Base-by-base conservation (phyloP, 116 monocot genomes). In the Posidonia oceanica region DNA sequence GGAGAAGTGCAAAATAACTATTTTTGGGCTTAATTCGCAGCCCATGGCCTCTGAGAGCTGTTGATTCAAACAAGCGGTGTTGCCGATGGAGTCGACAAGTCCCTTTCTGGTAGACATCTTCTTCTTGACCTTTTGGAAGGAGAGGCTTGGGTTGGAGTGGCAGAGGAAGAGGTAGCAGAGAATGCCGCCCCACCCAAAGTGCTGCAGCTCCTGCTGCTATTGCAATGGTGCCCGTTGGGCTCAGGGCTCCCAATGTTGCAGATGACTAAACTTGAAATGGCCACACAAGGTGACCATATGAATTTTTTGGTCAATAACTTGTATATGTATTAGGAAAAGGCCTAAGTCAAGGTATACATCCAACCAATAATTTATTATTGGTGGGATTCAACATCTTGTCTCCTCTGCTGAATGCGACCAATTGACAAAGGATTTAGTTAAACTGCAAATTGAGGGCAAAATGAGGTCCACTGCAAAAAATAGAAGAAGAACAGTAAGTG, bases 51-150 rank as follows among this genome's bases (percentile, higher is more conserved):
- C 84, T 22, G 92, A 97, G 70, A 97, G 68, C 92, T 87, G 57
- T 87, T 87, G 83, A 97, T 97, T 61, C 97, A 72, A 65, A 97
- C 82, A 18, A 97, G 87, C 15, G 97, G 92, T 2, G 97, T 87
- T 82, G 38, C 97, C 92, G 39, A 97, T 75, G 61, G 87, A 89
- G 13, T 66, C 83, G 11, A 89, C 69, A 37, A 97, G 76, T 22
- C 97, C 97, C 52, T 60, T 67, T 44, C 54, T 77, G 17, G 20
- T 6, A n/a, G 54, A 54, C 38, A 5, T 54, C 52, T 68, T 52
- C 20, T 39, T 20, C 48, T n/a, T 18, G n/a, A 2, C 29, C 29
- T 29, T 29, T 29, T 1, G 37, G 22, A 67, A n/a, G 18, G n/a
- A 21, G n/a, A n/a, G 23, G 16, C 13, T 69, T 36, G 18, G 20